phyloP scores from a whole-genome alignment of 225 moss, liverwort and hornwort genomes.

The Neckera pumila region DNA sequence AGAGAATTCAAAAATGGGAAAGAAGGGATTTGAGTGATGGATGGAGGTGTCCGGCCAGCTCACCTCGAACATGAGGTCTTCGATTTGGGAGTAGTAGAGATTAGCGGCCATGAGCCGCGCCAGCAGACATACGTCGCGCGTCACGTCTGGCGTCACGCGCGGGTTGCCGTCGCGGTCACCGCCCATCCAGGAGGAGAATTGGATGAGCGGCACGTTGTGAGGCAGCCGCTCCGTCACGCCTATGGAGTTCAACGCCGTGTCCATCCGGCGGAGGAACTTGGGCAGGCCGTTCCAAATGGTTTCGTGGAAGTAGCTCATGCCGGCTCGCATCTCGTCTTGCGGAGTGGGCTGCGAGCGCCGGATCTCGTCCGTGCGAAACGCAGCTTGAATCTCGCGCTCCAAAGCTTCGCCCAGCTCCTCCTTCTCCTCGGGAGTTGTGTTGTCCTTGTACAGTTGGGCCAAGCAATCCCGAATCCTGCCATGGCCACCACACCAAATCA shows the following conservation, averaged over 20 bases:
- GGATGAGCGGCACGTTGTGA: constrained; percentile 48
- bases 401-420: constrained; percentile 56
- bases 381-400: constrained; percentile 54
- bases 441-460: constrained; percentile 30
- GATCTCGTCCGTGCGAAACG: constrained; percentile 56
- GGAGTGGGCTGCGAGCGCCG: constrained; percentile 50
- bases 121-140: constrained; percentile 49
- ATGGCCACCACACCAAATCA: background rate
- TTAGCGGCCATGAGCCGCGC: constrained; percentile 49
- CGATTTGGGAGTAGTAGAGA: constrained; percentile 45
- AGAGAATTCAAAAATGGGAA: background rate
- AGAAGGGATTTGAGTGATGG: background rate
- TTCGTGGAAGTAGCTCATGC: constrained; percentile 66
- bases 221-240: constrained; percentile 49
- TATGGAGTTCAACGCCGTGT: constrained; percentile 54
- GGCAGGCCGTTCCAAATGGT: constrained; percentile 63
- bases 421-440: constrained; percentile 42
- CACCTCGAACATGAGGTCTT: constrained; percentile 61
- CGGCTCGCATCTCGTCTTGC: constrained; percentile 62
- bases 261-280: constrained; percentile 51
- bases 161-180: constrained; percentile 66
- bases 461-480: constrained; percentile 44
- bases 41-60: background rate
- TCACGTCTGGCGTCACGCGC: constrained; percentile 51
- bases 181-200: constrained; percentile 72